Evolutionary conservation across 2,329 filamentous ascomycete genomes (phyloP).

Genomic region (Botrytis cinerea): DNA sequence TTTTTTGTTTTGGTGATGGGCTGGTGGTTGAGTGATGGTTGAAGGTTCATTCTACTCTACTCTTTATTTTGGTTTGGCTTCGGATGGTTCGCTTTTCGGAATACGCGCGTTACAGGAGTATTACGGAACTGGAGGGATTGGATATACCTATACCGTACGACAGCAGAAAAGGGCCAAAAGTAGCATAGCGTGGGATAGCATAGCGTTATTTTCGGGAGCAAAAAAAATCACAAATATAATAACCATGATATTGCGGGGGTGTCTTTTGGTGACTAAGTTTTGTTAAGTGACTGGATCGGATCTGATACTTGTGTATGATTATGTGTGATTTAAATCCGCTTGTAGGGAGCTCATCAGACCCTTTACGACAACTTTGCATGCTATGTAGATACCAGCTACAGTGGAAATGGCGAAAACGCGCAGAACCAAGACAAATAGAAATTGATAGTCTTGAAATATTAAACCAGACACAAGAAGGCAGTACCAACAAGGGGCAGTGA

Average conservation of each 20-base stretch:
- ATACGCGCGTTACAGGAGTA: not conserved
- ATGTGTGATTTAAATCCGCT: not conserved
- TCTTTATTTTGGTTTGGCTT: not conserved
- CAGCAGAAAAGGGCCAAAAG: not conserved
- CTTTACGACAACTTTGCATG: not conserved
- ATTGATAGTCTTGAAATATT: not conserved
- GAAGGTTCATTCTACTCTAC: conserved; percentile 5
- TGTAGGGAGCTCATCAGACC: not conserved
- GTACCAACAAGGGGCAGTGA: not conserved
- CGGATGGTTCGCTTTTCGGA: not conserved
- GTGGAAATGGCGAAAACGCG: not conserved
- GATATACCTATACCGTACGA: not conserved
- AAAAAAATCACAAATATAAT: conserved; percentile 1
- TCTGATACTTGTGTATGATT: not conserved
- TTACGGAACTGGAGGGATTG: not conserved
- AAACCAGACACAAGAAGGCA: not conserved
- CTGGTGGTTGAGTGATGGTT: not conserved
- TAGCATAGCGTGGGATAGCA: conserved; percentile 5
- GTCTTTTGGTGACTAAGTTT: not conserved
- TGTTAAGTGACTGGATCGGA: not conserved
- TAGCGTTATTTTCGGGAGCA: not conserved
- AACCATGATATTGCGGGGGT: not conserved
- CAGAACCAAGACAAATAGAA: not conserved
- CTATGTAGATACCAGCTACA: not conserved
- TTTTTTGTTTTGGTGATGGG: not conserved